phyloP scores from a whole-genome alignment of 148 eudicot genomes.

The Limonium bicolor region DNA sequence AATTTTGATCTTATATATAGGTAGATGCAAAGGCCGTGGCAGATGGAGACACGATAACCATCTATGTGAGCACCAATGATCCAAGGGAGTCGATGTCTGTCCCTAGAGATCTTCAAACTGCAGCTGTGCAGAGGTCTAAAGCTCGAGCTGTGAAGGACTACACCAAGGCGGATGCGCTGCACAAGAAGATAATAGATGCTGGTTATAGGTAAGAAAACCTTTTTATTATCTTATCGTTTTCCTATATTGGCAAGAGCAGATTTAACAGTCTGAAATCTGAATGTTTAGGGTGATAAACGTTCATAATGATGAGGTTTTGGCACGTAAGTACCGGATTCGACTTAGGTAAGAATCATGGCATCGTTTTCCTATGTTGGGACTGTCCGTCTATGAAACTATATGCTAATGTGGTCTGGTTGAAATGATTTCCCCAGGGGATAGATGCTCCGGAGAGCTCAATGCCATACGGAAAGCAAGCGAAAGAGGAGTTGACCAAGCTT shows the following conservation, averaged over 20 bases:
- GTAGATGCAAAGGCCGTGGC: conserved; percentile 87
- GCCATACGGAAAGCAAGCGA: conserved; percentile 89
- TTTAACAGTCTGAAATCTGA: background rate
- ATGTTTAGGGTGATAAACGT: conserved; percentile 39
- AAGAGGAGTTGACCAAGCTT: conserved; percentile 52
- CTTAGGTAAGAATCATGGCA: no score
- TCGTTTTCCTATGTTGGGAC: background rate
- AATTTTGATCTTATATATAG: conserved; percentile 12
- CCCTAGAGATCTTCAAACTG: conserved; percentile 54
- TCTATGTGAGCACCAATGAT: conserved; percentile 68
- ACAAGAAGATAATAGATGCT: conserved; percentile 44
- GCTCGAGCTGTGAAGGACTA: conserved; percentile 64
- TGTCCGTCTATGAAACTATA: background rate
- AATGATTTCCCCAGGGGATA: conserved; percentile 42
- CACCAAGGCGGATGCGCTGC: conserved; percentile 66
- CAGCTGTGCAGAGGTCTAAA: conserved; percentile 57
- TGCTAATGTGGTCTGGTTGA: background rate
- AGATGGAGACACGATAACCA: conserved; percentile 88
- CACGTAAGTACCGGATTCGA: conserved; percentile 71
- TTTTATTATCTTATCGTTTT: background rate
- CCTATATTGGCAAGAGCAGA: background rate
- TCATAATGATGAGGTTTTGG: conserved; percentile 63
- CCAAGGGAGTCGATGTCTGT: conserved; percentile 67
- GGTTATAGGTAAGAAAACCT: conserved; percentile 57
- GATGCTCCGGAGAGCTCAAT: conserved; percentile 92